These are phyloP conservation scores for Phoma sp. DNA, from an alignment of 2,329 filamentous ascomycete species.

Conservation along the genomic window DNA sequence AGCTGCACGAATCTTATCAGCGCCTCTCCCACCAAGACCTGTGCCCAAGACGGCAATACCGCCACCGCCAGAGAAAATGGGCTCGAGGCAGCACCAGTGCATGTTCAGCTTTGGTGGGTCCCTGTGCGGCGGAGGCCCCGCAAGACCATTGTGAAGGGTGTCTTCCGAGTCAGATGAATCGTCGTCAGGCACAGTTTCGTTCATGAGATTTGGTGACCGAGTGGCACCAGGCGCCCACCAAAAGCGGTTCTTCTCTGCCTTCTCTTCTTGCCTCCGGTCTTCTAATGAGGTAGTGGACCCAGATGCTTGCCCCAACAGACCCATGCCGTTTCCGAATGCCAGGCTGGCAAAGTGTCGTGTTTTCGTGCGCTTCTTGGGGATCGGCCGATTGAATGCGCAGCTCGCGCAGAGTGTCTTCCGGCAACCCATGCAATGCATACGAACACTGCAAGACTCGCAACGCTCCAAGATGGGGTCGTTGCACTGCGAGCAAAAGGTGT, in stretches of 20 bases:
- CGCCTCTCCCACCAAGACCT: slow-evolving; percentile 55
- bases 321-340: slow-evolving; percentile 41
- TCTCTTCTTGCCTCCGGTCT: slow-evolving; percentile 27
- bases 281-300: slow-evolving; percentile 36
- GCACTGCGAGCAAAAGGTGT: slow-evolving; percentile 62
- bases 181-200: slow-evolving; percentile 52
- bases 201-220: slow-evolving; percentile 64
- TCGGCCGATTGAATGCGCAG: slow-evolving; percentile 62
- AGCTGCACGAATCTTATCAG: slow-evolving; percentile 62
- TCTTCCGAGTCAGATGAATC: slow-evolving; percentile 49
- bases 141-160: slow-evolving; percentile 45
- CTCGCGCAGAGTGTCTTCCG: slow-evolving; percentile 65
- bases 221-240: slow-evolving; percentile 66
- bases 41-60: slow-evolving; percentile 63
- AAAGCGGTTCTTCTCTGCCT: slow-evolving; percentile 48
- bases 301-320: slow-evolving; percentile 36
- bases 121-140: slow-evolving; percentile 38
- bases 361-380: slow-evolving; percentile 52
- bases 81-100: slow-evolving; percentile 66
- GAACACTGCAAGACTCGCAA: slow-evolving; percentile 65
- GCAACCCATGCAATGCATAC: slow-evolving; percentile 67
- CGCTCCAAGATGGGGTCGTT: slow-evolving; percentile 60
- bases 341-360: slow-evolving; percentile 47
- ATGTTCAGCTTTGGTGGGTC: slow-evolving; percentile 60
- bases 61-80: slow-evolving; percentile 64